Evolutionary conservation across 495 filamentous ascomycete genomes (phyloP), one percentile per base, ranked within the genome.

Genomic region (Penicillium bovifimosum): DNA sequence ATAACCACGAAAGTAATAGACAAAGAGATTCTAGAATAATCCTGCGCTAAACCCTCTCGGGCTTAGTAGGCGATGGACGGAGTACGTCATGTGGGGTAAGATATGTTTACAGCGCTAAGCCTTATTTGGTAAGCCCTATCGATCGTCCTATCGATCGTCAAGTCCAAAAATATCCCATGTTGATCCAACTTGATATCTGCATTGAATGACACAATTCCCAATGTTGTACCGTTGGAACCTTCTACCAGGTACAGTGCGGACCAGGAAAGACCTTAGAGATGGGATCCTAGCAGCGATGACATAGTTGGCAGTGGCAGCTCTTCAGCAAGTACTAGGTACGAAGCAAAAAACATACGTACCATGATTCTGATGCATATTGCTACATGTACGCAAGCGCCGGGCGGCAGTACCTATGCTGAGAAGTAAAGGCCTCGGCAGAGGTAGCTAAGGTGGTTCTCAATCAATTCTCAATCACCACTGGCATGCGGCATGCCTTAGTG

Each of bases 271-370:
- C n/a, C n/a, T n/a, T n/a, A n/a, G n/a, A n/a, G n/a, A n/a, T n/a
- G n/a, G 49, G 28, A 26, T 20, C 39, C 52, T 24, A 36, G 16
- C n/a, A 28, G 41, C 43, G 53, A 50, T 33, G 53, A 32, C 20
- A 50, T 44, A 39, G 45, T 50, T 39, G 24, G 32, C 53, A 29
- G 40, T 32, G 20, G 29, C 38, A 42, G 52, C 31, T 28, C 33
- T 14, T 20, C 14, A 35, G 11, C 24, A 24, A 24, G 20, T 24
- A 24, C n/a, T n/a, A n/a, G n/a, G n/a, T n/a, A n/a, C n/a, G n/a
- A n/a, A n/a, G n/a, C n/a, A n/a, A n/a, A n/a, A n/a, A 24, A 24
- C 20, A 24, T n/a, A 24, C 20, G 4, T 24, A 24, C 20, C 20
- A 24, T 24, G 20, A 24, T 24, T 24, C 20, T 24, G 20, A 24